Evolutionary conservation across 73 alveolate genomes (phyloP).

Genomic region (Diophrys appendiculata): DNA sequence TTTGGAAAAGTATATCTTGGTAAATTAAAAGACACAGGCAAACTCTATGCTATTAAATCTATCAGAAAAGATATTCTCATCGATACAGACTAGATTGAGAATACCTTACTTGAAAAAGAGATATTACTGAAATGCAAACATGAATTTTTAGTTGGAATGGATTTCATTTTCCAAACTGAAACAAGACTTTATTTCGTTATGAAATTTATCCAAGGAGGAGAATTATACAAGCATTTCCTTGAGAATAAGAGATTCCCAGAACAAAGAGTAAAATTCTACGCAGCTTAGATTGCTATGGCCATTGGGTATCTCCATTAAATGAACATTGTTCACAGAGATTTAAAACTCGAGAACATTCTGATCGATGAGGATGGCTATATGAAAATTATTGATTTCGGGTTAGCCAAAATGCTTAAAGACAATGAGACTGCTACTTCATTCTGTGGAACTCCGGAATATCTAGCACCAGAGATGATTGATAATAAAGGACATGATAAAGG

Average conservation of each 20-base stretch:
- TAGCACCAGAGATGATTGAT: conserved; percentile 95
- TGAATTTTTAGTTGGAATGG: conserved; percentile 52
- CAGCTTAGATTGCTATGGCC: conserved; percentile 33
- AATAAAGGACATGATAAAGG: conserved; percentile 84
- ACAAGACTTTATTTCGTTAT: conserved; percentile 57
- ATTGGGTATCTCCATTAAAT: conserved; percentile 42
- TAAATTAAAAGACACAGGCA: conserved; percentile 31
- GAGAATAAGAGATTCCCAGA: conserved; percentile 41
- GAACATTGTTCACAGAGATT: conserved; percentile 49
- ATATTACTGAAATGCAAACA: conserved; percentile 47
- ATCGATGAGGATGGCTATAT: conserved; percentile 53
- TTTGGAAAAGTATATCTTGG: conserved; percentile 69
- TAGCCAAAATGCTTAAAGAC: conserved; percentile 77
- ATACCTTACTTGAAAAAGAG: conserved; percentile 55
- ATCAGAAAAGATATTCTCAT: conserved; percentile 82
- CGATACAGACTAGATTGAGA: conserved; percentile 81
- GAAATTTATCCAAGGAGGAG: conserved; percentile 69
- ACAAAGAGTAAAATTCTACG: conserved; percentile 28
- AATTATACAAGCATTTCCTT: conserved; percentile 35
- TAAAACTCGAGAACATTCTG: conserved; percentile 43
- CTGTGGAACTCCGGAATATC: conserved; percentile 95
- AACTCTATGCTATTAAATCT: conserved; percentile 68
- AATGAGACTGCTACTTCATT: conserved; percentile 79
- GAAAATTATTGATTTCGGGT: conserved; percentile 86
- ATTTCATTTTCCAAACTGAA: conserved; percentile 57